Base-by-base conservation (phyloP, 495 filamentous ascomycete genomes). In the Trichoderma virens region DNA sequence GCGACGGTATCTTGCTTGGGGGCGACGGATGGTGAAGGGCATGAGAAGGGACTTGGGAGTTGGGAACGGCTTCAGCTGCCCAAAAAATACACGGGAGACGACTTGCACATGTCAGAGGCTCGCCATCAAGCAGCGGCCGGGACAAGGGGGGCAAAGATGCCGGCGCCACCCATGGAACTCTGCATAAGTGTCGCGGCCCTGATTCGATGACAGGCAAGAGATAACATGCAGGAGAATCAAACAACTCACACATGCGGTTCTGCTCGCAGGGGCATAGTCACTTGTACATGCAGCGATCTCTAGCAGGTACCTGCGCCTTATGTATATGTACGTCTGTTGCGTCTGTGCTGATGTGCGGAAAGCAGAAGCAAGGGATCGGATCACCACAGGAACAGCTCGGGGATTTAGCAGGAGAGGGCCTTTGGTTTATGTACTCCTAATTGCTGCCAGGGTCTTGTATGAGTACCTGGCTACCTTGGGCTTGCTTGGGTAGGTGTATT, bases 231-330 rank as follows among this genome's bases (percentile, higher is more conserved):
- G 51, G 51, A 56, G 51, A 56, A 56, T 56, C 51, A 56, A 56
- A 56, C 51, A 56, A 56, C 51, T 56, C 51, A 56, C 51, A 56
- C 51, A 56, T 56, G 51, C 51, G 51, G 51, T 30, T 56, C 51
- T 56, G 51, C 51, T 56, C 51, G 51, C 51, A 56, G 51, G 51
- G 51, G 51, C 51, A 56, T 56, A 8, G 51, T 30, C 20, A 56
- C 45, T 54, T 27, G 45, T 7, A 30, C 51, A 27, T 56, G 51
- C 51, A 56, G 51, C 51, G 23, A 31, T 56, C 51, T 45, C 41
- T 13, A 45, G n/a, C n/a, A 13, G 13, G 34, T 35, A 13, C 34
- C 6, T 35, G 34, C 34, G 13, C n/a, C n/a, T n/a, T n/a, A n/a
- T n/a, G 34, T 35, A 35, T 13, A 35, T 35, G 34, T 35, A 35